Evolutionary conservation across 2,329 filamentous ascomycete species (phyloP).

Genomic region (Talaromyces sp.): DNA sequence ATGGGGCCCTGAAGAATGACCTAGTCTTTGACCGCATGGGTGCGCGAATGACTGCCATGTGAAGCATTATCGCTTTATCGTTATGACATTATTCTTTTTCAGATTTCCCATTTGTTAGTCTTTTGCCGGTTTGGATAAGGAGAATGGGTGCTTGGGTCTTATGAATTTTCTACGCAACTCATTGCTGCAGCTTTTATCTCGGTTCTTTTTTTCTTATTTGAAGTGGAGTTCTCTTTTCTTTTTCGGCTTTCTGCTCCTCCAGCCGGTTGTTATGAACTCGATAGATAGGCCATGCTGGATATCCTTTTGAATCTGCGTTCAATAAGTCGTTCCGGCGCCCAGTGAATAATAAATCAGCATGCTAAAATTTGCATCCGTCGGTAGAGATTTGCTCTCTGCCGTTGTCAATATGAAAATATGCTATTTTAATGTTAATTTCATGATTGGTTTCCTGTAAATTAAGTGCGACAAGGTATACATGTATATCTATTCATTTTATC

Average conservation of each 20-base stretch:
- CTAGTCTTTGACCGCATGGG: slow-evolving; percentile 49
- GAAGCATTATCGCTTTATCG: neutral
- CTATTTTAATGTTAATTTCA: no score
- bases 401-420: neutral
- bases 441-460: no score
- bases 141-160: slow-evolving; percentile 7
- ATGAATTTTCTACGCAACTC: neutral
- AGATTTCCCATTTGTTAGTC: no score
- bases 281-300: slow-evolving; percentile 12
- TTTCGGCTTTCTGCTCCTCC: neutral
- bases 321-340: slow-evolving; percentile 10
- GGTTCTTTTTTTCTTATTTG: no score
- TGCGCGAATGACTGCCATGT: slow-evolving; percentile 38
- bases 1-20: slow-evolving; percentile 45
- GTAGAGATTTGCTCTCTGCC: neutral
- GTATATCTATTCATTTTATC: no score
- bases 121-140: slow-evolving; percentile 1
- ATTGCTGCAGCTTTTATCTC: slow-evolving; percentile 15
- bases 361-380: neutral
- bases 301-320: slow-evolving; percentile 15
- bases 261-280: slow-evolving; percentile 5
- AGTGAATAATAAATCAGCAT: neutral
- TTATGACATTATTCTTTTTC: neutral
- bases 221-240: slow-evolving; percentile 9
- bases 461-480: no score